A percentile compares a stretch with the other conserved stretches of the same genome.
These are phyloP conservation scores for Fusarium robinianum DNA, from an alignment of 2,329 filamentous ascomycete species.

Conservation along the genomic window DNA sequence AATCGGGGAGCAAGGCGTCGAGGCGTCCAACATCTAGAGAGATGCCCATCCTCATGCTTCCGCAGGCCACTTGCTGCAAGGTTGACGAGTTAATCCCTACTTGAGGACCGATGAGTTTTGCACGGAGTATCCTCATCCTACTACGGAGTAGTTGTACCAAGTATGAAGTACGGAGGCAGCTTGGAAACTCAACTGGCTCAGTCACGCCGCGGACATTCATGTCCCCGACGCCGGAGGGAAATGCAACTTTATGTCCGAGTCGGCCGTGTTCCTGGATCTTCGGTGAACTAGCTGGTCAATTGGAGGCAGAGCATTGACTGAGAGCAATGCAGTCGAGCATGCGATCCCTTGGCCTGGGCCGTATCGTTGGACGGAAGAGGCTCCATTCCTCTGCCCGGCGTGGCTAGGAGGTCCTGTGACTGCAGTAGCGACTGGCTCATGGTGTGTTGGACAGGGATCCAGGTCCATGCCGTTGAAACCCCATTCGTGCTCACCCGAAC, in stretches of 20 bases:
- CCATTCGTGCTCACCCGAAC: slow-evolving; percentile 35
- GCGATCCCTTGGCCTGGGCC: slow-evolving; percentile 19
- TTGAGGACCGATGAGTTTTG: no score
- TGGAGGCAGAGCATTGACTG: slow-evolving; percentile 14
- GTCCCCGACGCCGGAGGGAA: slow-evolving; percentile 18
- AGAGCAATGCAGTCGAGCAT: slow-evolving; percentile 20
- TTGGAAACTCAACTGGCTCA: slow-evolving; percentile 5
- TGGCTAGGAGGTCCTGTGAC: slow-evolving; percentile 39
- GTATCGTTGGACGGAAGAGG: slow-evolving; percentile 21
- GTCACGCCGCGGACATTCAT: slow-evolving; percentile 25
- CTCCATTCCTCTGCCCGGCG: slow-evolving; percentile 31
- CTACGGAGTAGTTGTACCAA: no score
- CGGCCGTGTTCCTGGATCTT: slow-evolving; percentile 36
- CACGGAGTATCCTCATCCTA: no score
- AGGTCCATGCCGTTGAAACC: slow-evolving; percentile 34
- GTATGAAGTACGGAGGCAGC: no score
- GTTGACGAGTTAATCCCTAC: no score
- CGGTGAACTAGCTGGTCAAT: slow-evolving; percentile 37
- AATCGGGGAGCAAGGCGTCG: no score
- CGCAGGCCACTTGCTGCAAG: no score
- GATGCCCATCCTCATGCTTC: no score
- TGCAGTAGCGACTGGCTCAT: slow-evolving; percentile 33
- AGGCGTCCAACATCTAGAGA: no score
- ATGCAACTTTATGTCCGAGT: slow-evolving; percentile 15
- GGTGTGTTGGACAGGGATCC: slow-evolving; percentile 38